phyloP scores from a whole-genome alignment of 2,329 filamentous ascomycete genomes.

The Purpureocillium takamizusanense region DNA sequence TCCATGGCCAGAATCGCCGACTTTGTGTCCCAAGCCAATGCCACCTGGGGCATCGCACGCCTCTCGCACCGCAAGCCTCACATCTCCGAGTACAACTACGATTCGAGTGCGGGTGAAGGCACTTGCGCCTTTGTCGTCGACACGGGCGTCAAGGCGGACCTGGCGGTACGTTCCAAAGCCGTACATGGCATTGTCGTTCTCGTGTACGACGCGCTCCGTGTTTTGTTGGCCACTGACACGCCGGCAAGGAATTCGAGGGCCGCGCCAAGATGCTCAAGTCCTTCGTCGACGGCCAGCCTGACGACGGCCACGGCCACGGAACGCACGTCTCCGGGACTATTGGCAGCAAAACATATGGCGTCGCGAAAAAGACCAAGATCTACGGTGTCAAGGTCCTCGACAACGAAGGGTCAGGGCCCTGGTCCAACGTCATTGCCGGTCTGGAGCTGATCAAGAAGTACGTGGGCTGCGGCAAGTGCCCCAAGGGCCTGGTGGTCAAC shows the following conservation, averaged over 20 bases:
- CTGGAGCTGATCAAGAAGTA: slow-evolving; percentile 18
- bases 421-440: slow-evolving; percentile 17
- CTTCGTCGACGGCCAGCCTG: slow-evolving; percentile 4
- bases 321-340: slow-evolving; percentile 11
- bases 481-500: slow-evolving; percentile 28
- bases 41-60: slow-evolving; percentile 12
- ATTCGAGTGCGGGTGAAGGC: slow-evolving; percentile 10
- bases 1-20: no score
- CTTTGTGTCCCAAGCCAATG: background rate
- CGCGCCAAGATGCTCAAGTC: slow-evolving; percentile 9
- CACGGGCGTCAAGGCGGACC: slow-evolving; percentile 13
- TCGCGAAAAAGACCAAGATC: slow-evolving; percentile 9
- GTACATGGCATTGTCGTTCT: no score
- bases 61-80: slow-evolving; percentile 10
- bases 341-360: slow-evolving; percentile 12
- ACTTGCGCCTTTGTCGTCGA: slow-evolving; percentile 17
- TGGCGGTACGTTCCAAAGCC: slow-evolving; percentile 14
- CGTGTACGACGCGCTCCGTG: no score
- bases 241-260: slow-evolving; percentile 12
- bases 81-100: slow-evolving; percentile 10
- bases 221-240: no score
- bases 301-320: slow-evolving; percentile 14
- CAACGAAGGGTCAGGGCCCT: no score
- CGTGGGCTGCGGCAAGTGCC: slow-evolving; percentile 15
- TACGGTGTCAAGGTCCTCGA: slow-evolving; percentile 23